These are phyloP conservation scores for Neospermospora avenae DNA, from an alignment of 2,329 filamentous ascomycete species.

Conservation along the genomic window DNA sequence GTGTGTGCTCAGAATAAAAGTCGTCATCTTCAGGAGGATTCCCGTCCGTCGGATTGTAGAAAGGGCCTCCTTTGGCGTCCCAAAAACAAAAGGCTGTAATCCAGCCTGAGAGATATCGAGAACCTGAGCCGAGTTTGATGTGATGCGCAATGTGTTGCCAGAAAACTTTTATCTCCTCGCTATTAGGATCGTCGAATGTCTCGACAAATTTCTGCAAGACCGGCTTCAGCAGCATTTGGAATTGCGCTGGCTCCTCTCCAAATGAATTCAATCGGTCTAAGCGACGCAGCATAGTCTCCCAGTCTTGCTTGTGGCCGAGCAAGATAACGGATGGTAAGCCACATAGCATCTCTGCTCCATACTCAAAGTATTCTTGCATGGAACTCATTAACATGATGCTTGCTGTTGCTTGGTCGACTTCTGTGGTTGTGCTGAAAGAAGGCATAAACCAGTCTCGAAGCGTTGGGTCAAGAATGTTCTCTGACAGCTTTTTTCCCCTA, in stretches of 20 bases:
- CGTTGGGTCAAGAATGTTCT: conserved; percentile 41
- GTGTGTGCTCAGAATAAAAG: too few relatives aligned
- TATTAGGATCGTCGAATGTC: conserved; percentile 33
- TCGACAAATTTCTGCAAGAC: conserved; percentile 37
- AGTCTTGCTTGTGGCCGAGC: conserved; percentile 46
- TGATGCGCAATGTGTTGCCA: conserved; percentile 35
- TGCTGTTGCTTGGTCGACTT: conserved; percentile 42
- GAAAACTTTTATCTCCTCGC: conserved; percentile 32
- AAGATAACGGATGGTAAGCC: conserved; percentile 52
- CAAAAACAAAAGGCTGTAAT: conserved; percentile 38
- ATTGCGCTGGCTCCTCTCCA: conserved; percentile 35
- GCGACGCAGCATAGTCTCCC: conserved; percentile 35
- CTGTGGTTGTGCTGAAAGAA: conserved; percentile 48
- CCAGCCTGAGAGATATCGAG: conserved; percentile 32
- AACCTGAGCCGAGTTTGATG: conserved; percentile 29
- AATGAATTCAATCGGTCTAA: conserved; percentile 36
- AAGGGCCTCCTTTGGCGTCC: conserved; percentile 26
- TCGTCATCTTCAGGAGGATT: too few relatives aligned
- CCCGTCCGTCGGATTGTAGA: neutral
- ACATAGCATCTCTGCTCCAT: conserved; percentile 35
- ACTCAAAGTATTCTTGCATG: conserved; percentile 48
- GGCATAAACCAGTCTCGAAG: conserved; percentile 50
- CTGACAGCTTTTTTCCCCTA: conserved; percentile 38
- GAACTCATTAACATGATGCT: conserved; percentile 50
- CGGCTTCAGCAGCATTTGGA: conserved; percentile 35